Conservation (phyloP, 306 rosid genomes). For the Pyrus pyrifolia region DNA sequence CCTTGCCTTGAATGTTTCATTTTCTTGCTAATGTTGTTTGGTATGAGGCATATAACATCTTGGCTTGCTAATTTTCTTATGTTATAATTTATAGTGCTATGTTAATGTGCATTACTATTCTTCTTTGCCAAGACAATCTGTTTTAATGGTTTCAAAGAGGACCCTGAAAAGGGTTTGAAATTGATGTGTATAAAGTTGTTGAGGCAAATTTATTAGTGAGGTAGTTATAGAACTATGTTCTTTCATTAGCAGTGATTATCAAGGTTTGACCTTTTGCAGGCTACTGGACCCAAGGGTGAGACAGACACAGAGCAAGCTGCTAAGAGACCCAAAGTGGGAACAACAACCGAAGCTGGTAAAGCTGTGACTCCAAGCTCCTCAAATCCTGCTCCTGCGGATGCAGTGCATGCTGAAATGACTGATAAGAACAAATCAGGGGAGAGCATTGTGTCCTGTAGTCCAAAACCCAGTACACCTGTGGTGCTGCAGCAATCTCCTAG, state of each 20-base stretch:
- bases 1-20: not conserved
- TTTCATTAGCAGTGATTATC: conserved; percentile 11
- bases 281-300: conserved; percentile 66
- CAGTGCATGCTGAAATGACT: conserved; percentile 40
- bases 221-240: not conserved
- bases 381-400: conserved; percentile 37
- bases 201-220: conserved; percentile 1
- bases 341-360: conserved; percentile 41
- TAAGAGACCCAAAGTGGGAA: conserved; percentile 65
- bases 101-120: not conserved
- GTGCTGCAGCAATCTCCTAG: conserved; percentile 42
- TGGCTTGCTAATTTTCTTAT: not conserved
- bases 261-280: conserved; percentile 40
- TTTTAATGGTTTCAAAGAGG: conserved; percentile 8
- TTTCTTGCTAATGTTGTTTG: conserved; percentile 9
- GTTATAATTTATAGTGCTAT: not conserved
- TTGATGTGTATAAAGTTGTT: not conserved
- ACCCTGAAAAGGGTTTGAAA: conserved; percentile 1
- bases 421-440: conserved; percentile 47
- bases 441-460: conserved; percentile 37
- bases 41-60: conserved; percentile 5
- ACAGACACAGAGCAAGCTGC: conserved; percentile 51
- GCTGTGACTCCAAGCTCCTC: conserved; percentile 43
- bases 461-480: conserved; percentile 42
- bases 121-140: not conserved